Conservation (phyloP, 257 asterid genomes). For the Oldenlandia corymbosa region DNA sequence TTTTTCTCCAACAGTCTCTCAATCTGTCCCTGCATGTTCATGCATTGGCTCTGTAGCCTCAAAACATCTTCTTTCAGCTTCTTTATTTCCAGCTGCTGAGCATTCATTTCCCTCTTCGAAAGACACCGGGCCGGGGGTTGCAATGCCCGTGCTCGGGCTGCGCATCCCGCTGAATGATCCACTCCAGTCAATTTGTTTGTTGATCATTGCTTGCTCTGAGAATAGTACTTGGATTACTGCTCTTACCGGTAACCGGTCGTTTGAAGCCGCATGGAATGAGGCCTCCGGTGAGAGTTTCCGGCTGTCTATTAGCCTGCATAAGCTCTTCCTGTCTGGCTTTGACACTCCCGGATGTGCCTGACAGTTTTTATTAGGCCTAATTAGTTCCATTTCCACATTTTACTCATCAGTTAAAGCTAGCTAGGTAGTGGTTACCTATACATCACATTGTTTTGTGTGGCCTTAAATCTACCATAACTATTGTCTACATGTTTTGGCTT, state of each 20-base stretch:
- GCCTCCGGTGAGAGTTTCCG: constrained; percentile 69
- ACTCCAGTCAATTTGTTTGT: constrained; percentile 55
- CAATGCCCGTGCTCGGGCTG: constrained; percentile 43
- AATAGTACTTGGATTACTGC: constrained; percentile 61
- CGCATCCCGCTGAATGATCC: constrained; percentile 43
- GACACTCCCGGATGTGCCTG: constrained; percentile 60
- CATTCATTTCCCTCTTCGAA: constrained; percentile 52
- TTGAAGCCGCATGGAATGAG: constrained; percentile 62
- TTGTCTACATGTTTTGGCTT: not conserved
- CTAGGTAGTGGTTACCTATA: no score
- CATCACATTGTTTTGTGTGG: not conserved
- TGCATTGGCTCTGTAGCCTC: constrained; percentile 68
- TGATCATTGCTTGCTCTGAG: constrained; percentile 59
- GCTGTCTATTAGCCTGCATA: constrained; percentile 50
- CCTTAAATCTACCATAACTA: not conserved
- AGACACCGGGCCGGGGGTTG: constrained; percentile 36
- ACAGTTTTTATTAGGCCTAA: not conserved
- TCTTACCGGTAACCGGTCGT: constrained; percentile 72
- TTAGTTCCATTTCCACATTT: not conserved
- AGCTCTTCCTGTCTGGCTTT: constrained; percentile 54
- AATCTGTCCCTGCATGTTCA: constrained; percentile 54
- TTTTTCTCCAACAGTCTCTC: constrained; percentile 51
- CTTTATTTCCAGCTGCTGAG: constrained; percentile 57
- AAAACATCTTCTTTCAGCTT: constrained; percentile 60
- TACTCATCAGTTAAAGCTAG: not conserved